Base-by-base conservation (phyloP, 1,284 basidiomycete species). In the Heterobasidion occidentale region DNA sequence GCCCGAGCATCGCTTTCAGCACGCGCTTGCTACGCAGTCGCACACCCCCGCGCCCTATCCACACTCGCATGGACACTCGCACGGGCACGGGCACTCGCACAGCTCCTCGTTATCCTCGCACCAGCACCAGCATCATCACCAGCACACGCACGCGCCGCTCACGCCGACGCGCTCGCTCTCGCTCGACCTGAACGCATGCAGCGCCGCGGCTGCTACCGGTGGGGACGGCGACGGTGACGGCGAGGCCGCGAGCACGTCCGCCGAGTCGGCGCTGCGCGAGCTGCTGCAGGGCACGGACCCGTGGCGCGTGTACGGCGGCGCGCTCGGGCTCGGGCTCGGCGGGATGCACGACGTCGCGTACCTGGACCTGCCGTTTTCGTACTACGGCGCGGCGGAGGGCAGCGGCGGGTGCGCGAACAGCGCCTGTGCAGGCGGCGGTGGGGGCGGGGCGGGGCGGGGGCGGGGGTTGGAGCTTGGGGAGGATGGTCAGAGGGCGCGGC, bases 321-420 rank as follows among this genome's bases (percentile, higher is more conserved):
- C 27, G 27, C 27, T 42, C n/a, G 38, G 38, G n/a, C 12, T 11
- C n/a, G 11, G 51, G n/a, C 55, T 53, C 49, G 46, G 54, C 52
- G 60, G 69, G 44, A 75, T 42, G n/a, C 11, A 42, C 54, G 77
- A 84, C 58, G 67, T 88, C 5, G 80, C 86, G 1, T 90, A 87
- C 68, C 74, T 90, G 56, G 87, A 90, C 67, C 65, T 90, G 65
- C 87, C 90, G 27, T 27, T 27, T 4, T 79, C 51, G 64, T 88
- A 88, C 65, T 84, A 82, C n/a, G 38, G 3, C 12, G 12, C 46
- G 46, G 12, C 46, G 12, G n/a, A 11, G 11, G 46, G 17, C 2
- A 3, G 12, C 27, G 17, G 19, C n/a, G 46, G 44, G 17, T 45
- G 46, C 17, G 46, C 46, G 46, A 33, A 17, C 27, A 3, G 19